Percentiles rank a stretch among this genome's conserved stretches.
phyloP scores from a whole-genome alignment of 2,329 filamentous ascomycete species.

The Verticillium zaregamsianum region DNA sequence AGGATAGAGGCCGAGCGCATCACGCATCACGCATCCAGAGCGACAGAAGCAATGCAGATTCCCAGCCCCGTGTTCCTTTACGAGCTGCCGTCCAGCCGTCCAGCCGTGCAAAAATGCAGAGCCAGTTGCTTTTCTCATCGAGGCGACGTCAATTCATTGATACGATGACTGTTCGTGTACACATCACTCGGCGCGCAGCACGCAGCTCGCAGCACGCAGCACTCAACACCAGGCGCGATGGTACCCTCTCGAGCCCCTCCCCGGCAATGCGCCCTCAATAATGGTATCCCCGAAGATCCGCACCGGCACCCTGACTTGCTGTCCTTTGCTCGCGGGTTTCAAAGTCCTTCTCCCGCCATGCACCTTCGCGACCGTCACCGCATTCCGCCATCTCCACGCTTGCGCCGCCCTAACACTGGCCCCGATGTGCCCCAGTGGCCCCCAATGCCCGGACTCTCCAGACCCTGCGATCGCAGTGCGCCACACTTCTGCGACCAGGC shows the following conservation, averaged over 20 bases:
- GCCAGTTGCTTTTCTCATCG: neutral
- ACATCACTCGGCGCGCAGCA: neutral
- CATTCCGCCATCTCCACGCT: slow-evolving; percentile 23
- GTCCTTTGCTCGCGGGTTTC: slow-evolving; percentile 1
- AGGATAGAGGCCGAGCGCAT: neutral
- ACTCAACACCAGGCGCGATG: neutral
- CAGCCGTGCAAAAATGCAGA: neutral
- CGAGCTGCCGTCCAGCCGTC: neutral
- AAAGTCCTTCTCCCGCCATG: slow-evolving; percentile 10
- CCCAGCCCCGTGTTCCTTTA: neutral
- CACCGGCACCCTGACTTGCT: neutral
- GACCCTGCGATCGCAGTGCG: slow-evolving; percentile 3
- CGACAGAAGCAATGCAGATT: neutral
- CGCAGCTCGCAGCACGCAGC: neutral
- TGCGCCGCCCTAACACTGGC: slow-evolving; percentile 12
- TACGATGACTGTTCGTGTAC: neutral
- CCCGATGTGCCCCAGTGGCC: neutral
- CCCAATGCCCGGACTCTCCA: neutral
- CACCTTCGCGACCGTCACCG: slow-evolving; percentile 29
- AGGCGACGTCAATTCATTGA: neutral
- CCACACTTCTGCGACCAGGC: neutral
- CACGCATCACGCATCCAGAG: neutral
- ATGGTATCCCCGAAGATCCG: neutral
- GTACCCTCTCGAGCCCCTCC: neutral
- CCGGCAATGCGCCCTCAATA: neutral